These are phyloP conservation scores for Piper betle DNA, from an alignment of 164 flowering plant species.

Conservation along the genomic window DNA sequence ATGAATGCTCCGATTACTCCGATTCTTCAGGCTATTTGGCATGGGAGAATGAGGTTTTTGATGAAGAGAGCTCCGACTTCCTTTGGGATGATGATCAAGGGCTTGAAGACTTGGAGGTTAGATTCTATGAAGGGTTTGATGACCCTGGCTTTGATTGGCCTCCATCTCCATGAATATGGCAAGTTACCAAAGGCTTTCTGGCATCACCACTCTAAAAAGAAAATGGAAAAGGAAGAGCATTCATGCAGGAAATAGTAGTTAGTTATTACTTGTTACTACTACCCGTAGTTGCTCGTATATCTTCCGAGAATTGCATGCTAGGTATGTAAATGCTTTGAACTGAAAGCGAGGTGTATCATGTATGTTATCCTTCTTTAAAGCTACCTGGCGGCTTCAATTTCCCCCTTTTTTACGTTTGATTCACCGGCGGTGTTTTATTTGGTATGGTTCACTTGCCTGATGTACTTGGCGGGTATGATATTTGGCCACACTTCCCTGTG, in stretches of 20 bases:
- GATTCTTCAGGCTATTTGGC: constrained; percentile 26
- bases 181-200: too few species aligned
- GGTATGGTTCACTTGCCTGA: background rate
- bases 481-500: too few species aligned
- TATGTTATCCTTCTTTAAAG: too few species aligned
- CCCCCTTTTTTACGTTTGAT: too few species aligned
- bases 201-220: background rate
- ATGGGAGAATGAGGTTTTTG: constrained; percentile 29
- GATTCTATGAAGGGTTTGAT: constrained; percentile 32
- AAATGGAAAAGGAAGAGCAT: background rate
- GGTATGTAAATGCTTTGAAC: constrained; percentile 11
- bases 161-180: constrained; percentile 16
- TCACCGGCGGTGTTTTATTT: background rate
- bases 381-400: too few species aligned
- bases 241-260: too few species aligned
- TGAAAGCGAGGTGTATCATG: constrained; percentile 8
- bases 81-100: constrained; percentile 35
- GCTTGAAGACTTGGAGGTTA: constrained; percentile 32
- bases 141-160: constrained; percentile 29
- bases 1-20: constrained; percentile 25
- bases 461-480: too few species aligned
- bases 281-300: background rate
- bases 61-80: constrained; percentile 22
- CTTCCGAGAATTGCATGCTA: constrained; percentile 8
- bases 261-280: background rate